Percentiles rank a stretch among this genome's conserved stretches.
Conservation (phyloP, 2,329 filamentous ascomycete species). For the Lomentospora prolificans region DNA sequence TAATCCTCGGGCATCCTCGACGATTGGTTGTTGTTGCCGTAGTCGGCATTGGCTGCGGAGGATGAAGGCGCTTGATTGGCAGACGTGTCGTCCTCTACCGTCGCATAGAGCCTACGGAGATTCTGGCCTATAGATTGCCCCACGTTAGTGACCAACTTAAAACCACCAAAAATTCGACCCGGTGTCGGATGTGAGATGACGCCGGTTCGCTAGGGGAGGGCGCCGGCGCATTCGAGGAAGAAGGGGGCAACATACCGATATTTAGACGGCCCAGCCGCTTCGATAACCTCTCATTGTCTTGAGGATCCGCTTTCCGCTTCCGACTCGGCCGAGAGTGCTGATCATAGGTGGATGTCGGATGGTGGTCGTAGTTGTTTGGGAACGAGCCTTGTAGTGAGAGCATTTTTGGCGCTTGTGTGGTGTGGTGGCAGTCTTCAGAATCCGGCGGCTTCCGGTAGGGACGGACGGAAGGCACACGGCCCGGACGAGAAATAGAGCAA, state of each 20-base stretch:
- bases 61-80: neutral
- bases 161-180: neutral
- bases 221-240: neutral
- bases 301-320: slow-evolving; percentile 52
- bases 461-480: no score
- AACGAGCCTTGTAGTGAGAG: slow-evolving; percentile 5
- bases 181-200: neutral
- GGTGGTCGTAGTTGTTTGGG: slow-evolving; percentile 5
- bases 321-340: slow-evolving; percentile 17
- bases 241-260: slow-evolving; percentile 49
- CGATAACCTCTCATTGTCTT: slow-evolving; percentile 63
- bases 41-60: slow-evolving; percentile 12
- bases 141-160: neutral
- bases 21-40: slow-evolving; percentile 9
- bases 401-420: neutral
- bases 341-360: slow-evolving; percentile 12
- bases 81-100: slow-evolving; percentile 3
- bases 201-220: neutral
- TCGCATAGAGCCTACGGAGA: slow-evolving; percentile 4
- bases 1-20: slow-evolving; percentile 35
- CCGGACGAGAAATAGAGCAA: no score
- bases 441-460: no score
- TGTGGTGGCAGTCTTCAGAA: neutral
- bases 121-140: neutral
- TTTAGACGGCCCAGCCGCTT: slow-evolving; percentile 78